These are phyloP conservation scores for Scedosporium apiospermum DNA, from an alignment of 2,329 filamentous ascomycete species.

Conservation along the genomic window DNA sequence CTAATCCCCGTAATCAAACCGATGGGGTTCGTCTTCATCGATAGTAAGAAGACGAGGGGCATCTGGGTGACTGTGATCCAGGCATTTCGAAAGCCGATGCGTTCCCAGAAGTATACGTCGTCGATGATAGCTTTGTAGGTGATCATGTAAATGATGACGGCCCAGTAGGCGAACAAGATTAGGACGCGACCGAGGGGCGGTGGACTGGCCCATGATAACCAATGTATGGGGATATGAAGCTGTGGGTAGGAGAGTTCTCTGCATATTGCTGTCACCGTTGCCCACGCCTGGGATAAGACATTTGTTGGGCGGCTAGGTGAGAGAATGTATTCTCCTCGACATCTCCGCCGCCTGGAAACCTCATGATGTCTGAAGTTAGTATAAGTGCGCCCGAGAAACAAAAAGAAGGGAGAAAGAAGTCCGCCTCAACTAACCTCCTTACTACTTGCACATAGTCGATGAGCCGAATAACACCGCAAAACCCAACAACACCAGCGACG, in stretches of 20 bases:
- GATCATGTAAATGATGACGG: slow-evolving; percentile 49
- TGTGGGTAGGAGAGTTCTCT: slow-evolving; percentile 50
- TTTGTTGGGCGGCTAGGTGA: slow-evolving; percentile 44
- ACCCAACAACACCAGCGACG: slow-evolving; percentile 36
- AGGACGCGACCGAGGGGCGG: slow-evolving; percentile 48
- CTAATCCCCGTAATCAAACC: slow-evolving; percentile 52
- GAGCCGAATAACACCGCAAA: slow-evolving; percentile 28
- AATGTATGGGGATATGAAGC: slow-evolving; percentile 33
- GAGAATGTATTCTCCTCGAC: slow-evolving; percentile 29
- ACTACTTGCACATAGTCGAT: slow-evolving; percentile 33
- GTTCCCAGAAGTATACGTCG: slow-evolving; percentile 52
- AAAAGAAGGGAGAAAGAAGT: background rate
- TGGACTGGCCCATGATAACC: slow-evolving; percentile 47
- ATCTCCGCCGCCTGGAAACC: slow-evolving; percentile 33
- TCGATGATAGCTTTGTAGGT: slow-evolving; percentile 34
- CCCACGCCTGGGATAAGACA: slow-evolving; percentile 39
- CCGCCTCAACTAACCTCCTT: slow-evolving; percentile 24
- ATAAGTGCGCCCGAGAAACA: background rate
- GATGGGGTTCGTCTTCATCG: slow-evolving; percentile 50
- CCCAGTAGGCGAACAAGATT: slow-evolving; percentile 47
- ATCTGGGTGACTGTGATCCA: slow-evolving; percentile 58
- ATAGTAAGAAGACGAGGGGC: slow-evolving; percentile 53
- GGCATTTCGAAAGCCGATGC: slow-evolving; percentile 57
- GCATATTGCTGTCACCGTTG: slow-evolving; percentile 46
- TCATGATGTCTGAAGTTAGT: background rate